phyloP scores from a whole-genome alignment of 2,329 filamentous ascomycete genomes.

The Fusarium tricinctum region DNA sequence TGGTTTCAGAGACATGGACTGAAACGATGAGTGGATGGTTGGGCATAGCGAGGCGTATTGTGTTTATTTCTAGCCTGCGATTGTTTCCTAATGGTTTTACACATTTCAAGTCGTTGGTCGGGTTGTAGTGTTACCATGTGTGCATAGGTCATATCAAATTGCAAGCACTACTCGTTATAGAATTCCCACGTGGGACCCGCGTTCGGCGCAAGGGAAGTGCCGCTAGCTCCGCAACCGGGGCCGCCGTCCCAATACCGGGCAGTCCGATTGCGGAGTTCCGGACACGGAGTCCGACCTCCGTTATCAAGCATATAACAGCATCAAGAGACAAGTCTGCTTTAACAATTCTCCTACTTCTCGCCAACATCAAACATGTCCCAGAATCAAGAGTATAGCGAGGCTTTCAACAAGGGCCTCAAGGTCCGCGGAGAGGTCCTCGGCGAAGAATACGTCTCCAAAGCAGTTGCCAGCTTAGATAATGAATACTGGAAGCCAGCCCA shows the following conservation, averaged over 20 bases:
- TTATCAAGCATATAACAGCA: neutral
- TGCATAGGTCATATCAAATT: neutral
- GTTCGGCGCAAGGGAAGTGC: neutral
- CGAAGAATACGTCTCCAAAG: slow-evolving; percentile 41
- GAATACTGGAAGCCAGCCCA: slow-evolving; percentile 41
- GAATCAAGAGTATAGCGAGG: slow-evolving; percentile 18
- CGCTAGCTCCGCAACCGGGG: slow-evolving; percentile 2
- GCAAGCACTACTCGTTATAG: too few relatives aligned
- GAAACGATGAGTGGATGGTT: slow-evolving; percentile 3
- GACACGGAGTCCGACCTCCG: slow-evolving; percentile 9
- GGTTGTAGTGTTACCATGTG: too few relatives aligned
- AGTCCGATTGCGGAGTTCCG: slow-evolving; percentile 22
- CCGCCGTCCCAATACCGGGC: neutral
- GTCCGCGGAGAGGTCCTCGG: slow-evolving; percentile 35
- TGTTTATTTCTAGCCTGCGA: neutral
- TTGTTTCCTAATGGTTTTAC: neutral
- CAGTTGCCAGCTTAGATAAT: slow-evolving; percentile 24
- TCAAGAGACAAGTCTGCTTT: fast-evolving
- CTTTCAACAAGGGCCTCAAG: slow-evolving; percentile 22
- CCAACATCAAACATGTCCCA: slow-evolving; percentile 5
- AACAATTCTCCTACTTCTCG: too few relatives aligned
- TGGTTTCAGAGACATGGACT: slow-evolving; percentile 51
- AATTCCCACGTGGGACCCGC: neutral
- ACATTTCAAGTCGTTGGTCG: neutral
- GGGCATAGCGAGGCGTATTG: neutral